Conservation (phyloP, 805 yeast species). For the Sugiyamaella qingdaonensis region DNA sequence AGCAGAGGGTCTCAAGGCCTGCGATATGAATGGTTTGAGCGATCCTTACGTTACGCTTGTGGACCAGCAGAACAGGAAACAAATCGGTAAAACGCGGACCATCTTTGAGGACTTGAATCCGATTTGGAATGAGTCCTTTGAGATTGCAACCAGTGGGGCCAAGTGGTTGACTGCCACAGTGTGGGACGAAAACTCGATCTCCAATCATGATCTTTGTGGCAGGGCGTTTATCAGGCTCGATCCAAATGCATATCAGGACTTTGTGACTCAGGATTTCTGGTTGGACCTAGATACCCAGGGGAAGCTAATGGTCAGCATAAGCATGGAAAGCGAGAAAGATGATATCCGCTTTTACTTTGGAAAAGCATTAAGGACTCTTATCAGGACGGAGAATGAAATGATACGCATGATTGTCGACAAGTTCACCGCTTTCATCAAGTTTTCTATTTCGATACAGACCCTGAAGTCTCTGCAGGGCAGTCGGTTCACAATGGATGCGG, state of each 20-base stretch:
- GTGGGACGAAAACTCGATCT: constrained; percentile 60
- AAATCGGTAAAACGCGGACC: constrained; percentile 66
- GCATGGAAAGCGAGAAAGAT: constrained; percentile 72
- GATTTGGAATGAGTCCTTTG: constrained; percentile 85
- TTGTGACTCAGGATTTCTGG: constrained; percentile 57
- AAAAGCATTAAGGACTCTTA: constrained; percentile 61
- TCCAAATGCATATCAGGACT: constrained; percentile 58
- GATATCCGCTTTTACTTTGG: constrained; percentile 83
- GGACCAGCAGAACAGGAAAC: constrained; percentile 50
- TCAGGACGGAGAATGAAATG: constrained; percentile 61
- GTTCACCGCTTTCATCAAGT: constrained; percentile 60
- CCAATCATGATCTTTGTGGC: constrained; percentile 63
- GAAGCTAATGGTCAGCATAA: constrained; percentile 56
- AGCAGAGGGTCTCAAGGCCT: constrained; percentile 57
- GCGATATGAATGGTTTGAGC: constrained; percentile 43
- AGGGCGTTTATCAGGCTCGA: constrained; percentile 56
- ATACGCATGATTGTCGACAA: constrained; percentile 68
- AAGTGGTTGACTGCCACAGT: constrained; percentile 54
- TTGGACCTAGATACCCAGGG: constrained; percentile 69
- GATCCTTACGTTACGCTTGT: constrained; percentile 61
- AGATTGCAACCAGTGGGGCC: constrained; percentile 42
- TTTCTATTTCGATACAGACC: constrained; percentile 53
- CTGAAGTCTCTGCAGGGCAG: constrained; percentile 43
- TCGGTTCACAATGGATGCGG: constrained; percentile 26
- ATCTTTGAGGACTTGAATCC: constrained; percentile 62